phyloP scores from a whole-genome alignment of 225 moss, liverwort and hornwort species.

The Thuidium tamariscinum region DNA sequence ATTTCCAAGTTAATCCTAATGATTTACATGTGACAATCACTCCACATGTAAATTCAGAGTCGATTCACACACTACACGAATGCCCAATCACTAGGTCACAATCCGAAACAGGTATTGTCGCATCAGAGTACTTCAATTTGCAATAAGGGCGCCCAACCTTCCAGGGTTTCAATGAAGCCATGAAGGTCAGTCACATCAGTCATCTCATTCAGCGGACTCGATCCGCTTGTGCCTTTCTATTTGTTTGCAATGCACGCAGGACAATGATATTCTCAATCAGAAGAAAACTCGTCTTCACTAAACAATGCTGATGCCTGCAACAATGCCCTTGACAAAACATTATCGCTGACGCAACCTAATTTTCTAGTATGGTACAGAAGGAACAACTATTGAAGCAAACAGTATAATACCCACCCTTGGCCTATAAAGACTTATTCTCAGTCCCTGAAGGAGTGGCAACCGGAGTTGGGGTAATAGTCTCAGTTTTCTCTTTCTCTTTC shows the following conservation, averaged over 20 bases:
- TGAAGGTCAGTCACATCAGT: background rate
- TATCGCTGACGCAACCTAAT: background rate
- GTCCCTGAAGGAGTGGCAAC: slow-evolving; percentile 20
- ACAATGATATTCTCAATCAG: background rate
- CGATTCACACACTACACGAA: background rate
- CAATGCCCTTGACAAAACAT: background rate
- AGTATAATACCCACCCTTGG: background rate
- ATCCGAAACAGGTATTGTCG: background rate
- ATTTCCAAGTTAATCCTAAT: background rate
- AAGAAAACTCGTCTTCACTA: background rate
- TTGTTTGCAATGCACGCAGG: background rate
- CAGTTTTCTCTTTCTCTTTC: background rate
- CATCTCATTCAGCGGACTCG: background rate
- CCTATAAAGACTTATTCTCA: slow-evolving; percentile 14
- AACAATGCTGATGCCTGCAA: background rate
- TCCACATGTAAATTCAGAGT: background rate
- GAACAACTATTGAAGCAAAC: background rate
- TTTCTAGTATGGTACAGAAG: slow-evolving; percentile 16
- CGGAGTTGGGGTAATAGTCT: slow-evolving; percentile 25
- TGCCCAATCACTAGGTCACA: background rate
- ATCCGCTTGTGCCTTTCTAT: background rate
- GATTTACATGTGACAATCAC: background rate
- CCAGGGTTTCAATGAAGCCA: background rate
- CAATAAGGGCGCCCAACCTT: background rate
- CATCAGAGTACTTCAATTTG: background rate